phyloP scores from a whole-genome alignment of 495 filamentous ascomycete species.

The Neurospora sp. region DNA sequence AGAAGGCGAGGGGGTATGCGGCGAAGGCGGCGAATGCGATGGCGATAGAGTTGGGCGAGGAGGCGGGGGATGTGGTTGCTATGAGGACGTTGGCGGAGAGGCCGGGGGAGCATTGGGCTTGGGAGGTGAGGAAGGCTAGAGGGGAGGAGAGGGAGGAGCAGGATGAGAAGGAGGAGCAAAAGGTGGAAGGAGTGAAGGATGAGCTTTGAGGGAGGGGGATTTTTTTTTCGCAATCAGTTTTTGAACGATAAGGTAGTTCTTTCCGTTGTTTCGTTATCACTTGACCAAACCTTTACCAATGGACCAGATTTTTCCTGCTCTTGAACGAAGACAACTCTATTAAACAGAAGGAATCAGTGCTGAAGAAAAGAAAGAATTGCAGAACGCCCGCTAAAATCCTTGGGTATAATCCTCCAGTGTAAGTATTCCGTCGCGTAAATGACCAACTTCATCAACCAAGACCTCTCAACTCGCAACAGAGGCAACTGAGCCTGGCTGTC shows the following conservation, averaged over 20 bases:
- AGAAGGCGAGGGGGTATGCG: constrained; percentile 25
- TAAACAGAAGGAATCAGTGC: not conserved
- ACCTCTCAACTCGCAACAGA: not conserved
- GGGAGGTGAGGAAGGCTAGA: constrained; percentile 5
- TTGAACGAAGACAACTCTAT: not conserved
- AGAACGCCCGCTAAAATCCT: not conserved
- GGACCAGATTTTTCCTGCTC: not conserved
- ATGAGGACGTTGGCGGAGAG: constrained; percentile 28
- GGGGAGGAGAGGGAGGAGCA: not conserved
- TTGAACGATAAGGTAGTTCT: not conserved
- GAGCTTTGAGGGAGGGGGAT: not conserved
- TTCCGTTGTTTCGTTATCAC: not conserved
- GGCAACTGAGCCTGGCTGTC: not conserved
- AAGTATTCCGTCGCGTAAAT: not conserved
- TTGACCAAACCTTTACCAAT: not conserved
- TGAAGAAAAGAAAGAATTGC: not conserved
- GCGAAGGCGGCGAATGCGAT: constrained; percentile 21
- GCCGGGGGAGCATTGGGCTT: constrained; percentile 21
- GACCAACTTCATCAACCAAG: not conserved
- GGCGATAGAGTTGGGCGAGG: constrained; percentile 24
- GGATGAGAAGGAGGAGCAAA: not conserved
- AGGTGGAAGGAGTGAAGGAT: not conserved
- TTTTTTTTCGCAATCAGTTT: too few relatives aligned
- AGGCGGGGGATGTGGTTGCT: constrained; percentile 17
- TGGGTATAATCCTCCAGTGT: not conserved